Conservation (phyloP, 768 basidiomycete genomes). For the Kwoniella mangroviensis region DNA sequence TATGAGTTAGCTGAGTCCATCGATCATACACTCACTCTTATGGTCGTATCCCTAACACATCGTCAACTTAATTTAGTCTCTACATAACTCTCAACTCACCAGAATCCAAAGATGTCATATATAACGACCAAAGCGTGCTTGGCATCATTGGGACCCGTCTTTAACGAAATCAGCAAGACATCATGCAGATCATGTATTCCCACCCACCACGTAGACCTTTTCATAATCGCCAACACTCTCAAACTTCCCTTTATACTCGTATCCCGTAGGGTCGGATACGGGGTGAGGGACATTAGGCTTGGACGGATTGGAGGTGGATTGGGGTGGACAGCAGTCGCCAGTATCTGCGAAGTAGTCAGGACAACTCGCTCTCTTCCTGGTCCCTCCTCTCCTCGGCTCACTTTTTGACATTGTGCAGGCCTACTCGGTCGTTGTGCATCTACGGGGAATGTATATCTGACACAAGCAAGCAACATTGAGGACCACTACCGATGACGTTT, state of each 20-base stretch:
- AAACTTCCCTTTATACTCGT: constrained; percentile 42
- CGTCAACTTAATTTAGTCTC: not conserved
- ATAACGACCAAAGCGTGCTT: constrained; percentile 66
- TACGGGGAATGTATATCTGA: not conserved
- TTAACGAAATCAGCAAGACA: not conserved
- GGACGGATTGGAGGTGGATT: constrained; percentile 25
- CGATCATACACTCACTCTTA: constrained; percentile 22
- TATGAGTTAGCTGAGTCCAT: constrained; percentile 50
- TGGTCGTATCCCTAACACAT: constrained; percentile 37
- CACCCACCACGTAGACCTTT: constrained; percentile 46
- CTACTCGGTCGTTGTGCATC: no score
- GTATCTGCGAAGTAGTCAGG: constrained; percentile 5
- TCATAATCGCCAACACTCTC: constrained; percentile 40
- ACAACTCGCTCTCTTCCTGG: not conserved
- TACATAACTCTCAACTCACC: constrained; percentile 39
- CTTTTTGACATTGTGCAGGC: constrained; percentile 9
- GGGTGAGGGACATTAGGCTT: constrained; percentile 36
- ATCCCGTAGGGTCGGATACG: constrained; percentile 28
- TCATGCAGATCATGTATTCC: not conserved
- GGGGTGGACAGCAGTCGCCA: constrained; percentile 39
- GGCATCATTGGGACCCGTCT: constrained; percentile 61
- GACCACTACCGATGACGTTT: not conserved
- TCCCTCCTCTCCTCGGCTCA: not conserved
- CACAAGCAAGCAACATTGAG: not conserved
- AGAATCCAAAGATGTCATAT: constrained; percentile 72